Conservation (phyloP, 306 rosid species). For the Sphenostylis stenocarpa region DNA sequence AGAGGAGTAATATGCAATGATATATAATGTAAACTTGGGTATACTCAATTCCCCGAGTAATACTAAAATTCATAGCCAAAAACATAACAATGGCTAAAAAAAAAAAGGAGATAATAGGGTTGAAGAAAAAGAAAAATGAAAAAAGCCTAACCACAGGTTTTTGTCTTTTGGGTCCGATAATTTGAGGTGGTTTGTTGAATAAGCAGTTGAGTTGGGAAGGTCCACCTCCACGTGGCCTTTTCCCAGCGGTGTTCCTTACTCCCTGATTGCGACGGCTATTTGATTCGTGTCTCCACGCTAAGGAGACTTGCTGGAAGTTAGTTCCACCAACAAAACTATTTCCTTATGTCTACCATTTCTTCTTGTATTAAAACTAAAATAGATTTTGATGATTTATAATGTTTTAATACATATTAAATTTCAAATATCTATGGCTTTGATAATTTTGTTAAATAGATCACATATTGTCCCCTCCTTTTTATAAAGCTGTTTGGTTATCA, state of each 20-base stretch:
- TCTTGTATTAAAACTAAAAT: too few species aligned
- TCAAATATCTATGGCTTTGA: background rate
- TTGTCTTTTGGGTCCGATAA: background rate
- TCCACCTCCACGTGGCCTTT: background rate
- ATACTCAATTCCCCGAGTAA: too few species aligned
- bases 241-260: background rate
- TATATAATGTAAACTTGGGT: too few species aligned
- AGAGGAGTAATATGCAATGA: too few species aligned
- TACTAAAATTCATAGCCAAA: too few species aligned
- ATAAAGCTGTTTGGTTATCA: too few species aligned
- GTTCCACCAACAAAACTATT: background rate
- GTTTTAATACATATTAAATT: too few species aligned
- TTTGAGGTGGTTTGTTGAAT: background rate
- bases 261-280: background rate
- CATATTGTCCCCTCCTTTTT: background rate
- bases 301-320: conserved; percentile 23
- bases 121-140: too few species aligned
- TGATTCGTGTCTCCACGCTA: conserved; percentile 23
- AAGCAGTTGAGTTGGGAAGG: background rate
- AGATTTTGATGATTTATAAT: too few species aligned
- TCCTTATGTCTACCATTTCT: too few species aligned
- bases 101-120: too few species aligned
- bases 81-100: too few species aligned
- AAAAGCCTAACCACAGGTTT: background rate
- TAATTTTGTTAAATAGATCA: background rate